Evolutionary conservation across 495 filamentous ascomycete genomes (phyloP), one percentile per base, ranked within the genome.

Genomic region (Aspergillus carlsbadensis): DNA sequence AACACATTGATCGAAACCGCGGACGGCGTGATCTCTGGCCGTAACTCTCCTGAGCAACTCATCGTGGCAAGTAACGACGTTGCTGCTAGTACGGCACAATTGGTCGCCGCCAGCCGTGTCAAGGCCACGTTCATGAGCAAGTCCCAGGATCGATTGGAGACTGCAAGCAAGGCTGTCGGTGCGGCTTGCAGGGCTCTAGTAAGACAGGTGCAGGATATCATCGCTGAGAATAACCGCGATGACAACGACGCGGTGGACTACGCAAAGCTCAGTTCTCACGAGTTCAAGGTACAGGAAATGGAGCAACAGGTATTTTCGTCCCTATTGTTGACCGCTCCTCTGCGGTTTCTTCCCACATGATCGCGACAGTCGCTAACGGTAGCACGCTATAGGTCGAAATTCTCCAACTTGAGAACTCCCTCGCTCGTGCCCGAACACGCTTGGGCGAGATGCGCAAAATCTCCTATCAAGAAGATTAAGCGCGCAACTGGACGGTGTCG

Each of bases 381-480:
- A n/a, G 13, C 33, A 7, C 35, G 10, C 36, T 51, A 31, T 58
- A 97, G 92, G 94, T 98, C 64, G 93, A 98, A 75, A 98, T 98
- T 45, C 81, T 97, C 36, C 90, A 98, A 75, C 82, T 98, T 46
- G 94, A 98, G 75, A 98, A 97, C 70, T 75, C 79, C 51, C 80
- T 98, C 24, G 75, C 84, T n/a, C 80, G 87, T 31, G 93, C 94
- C 17, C 80, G 94, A 60, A 84, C 87, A 65, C 79, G 92, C 46
- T 75, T 98, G 35, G 94, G 94, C 56, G 94, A 98, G 79, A 97
- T 98, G 95, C 85, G 94, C 72, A 98, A 98, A 85, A 90, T 98
- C 42, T 94, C 90, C 1, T 98, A 98, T 77, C 91, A 90, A 61
- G 91, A 96, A 66, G 89, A 96, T 1, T 80, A 70, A 63, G 39